Evolutionary conservation across 306 rosid genomes (phyloP), one percentile per base, ranked within the genome.

Genomic region (Casuarina equisetifolia): DNA sequence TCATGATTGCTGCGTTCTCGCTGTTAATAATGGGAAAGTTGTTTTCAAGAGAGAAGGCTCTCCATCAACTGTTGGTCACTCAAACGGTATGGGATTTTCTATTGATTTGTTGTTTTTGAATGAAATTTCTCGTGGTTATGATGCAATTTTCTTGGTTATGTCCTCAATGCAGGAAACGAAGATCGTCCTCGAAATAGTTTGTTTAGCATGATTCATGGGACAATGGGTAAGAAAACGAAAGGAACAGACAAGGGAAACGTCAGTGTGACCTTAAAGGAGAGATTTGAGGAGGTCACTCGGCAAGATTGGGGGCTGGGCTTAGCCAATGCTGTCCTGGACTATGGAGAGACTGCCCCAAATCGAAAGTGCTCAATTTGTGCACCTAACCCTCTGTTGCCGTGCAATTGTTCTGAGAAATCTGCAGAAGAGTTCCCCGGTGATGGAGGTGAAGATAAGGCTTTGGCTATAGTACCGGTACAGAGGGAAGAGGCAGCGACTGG

Each of bases 1-100:
- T 49, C 84, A 86, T 82, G 83, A 86, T 13, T 89, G 89, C 62
- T 92, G 89, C 69, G 87, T 95, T 51, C 86, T 92, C 42, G 93
- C 97, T 78, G 89, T 92, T 52, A 76, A 87, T 82, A 95, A 92
- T 76, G 97, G 99, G 68, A 96, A 91, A 84, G 82, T 92, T 71
- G 88, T 87, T 62, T 96, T 91, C 75, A 79, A 84, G 81, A 88
- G 89, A 51, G 93, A 89, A 11, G 86, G 85, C 19, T 85, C 82
- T 43, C 83, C 76, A 36, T 17, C 76, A 36, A 74, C 72, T 52
- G 25, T 43, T 32, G 36, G 52, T 69, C 76, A 79, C 45, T 75
- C 79, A 45, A 86, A 84, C 90, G 97, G 98, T 94, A 75, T 85
- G 17, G 0, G 40, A 73, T 40, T 80, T 75, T 67, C 67, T 8